These are phyloP conservation scores for Sclerotinia spermophila DNA, from an alignment of 2,329 filamentous ascomycete species.

Conservation along the genomic window DNA sequence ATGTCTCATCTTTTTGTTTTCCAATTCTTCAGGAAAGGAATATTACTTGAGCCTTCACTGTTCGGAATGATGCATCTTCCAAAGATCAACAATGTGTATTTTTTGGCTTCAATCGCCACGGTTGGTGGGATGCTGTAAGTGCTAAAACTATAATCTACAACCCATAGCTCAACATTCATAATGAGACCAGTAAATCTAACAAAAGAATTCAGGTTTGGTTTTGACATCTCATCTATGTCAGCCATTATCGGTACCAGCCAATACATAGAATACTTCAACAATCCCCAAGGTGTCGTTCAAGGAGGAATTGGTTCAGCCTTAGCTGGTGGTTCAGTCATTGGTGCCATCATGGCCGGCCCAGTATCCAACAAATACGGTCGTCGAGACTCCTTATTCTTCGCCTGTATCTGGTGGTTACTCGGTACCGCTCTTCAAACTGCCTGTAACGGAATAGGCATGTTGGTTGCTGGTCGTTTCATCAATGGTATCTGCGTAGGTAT, in stretches of 20 bases:
- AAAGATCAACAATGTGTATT: conserved; percentile 28
- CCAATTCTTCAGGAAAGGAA: background rate
- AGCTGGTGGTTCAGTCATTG: conserved; percentile 66
- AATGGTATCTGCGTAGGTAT: conserved; percentile 64
- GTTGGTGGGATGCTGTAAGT: conserved; percentile 26
- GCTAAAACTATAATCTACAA: background rate
- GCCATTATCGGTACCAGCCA: conserved; percentile 50
- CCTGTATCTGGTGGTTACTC: conserved; percentile 21
- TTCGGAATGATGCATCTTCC: conserved; percentile 20
- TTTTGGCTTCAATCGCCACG: conserved; percentile 25
- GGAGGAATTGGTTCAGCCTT: conserved; percentile 53
- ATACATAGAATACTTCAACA: conserved; percentile 50
- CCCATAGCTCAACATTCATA: too few relatives aligned
- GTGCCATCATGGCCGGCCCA: conserved; percentile 55
- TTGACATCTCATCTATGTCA: conserved; percentile 56
- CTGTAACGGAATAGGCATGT: conserved; percentile 40
- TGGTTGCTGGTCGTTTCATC: conserved; percentile 54
- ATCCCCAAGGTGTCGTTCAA: conserved; percentile 36
- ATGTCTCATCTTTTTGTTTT: background rate
- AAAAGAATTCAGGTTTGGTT: conserved; percentile 33
- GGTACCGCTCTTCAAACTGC: conserved; percentile 18
- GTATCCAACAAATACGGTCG: conserved; percentile 54
- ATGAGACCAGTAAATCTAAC: background rate
- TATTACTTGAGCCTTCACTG: background rate
- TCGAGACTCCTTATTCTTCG: conserved; percentile 42